phyloP scores from a whole-genome alignment of 306 rosid genomes.

The Prosopis cineraria region DNA sequence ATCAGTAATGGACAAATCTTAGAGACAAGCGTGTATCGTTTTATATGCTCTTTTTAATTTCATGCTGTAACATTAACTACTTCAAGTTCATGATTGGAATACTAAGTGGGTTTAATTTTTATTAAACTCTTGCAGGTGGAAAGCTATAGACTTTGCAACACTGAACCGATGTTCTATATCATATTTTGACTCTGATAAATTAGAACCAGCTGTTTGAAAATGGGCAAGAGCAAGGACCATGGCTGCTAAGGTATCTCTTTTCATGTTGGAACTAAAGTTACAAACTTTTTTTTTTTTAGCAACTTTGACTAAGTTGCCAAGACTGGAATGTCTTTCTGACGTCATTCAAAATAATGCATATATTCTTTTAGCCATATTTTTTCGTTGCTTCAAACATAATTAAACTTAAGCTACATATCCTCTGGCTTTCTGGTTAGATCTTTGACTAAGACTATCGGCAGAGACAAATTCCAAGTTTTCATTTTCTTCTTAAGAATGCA shows the following conservation, averaged over 20 bases:
- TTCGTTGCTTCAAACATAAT: not conserved
- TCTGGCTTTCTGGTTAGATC: not conserved
- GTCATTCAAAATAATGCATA: not conserved
- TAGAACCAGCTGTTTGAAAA: conserved; percentile 62
- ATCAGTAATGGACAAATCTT: too few species aligned
- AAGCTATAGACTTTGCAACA: conserved; percentile 60
- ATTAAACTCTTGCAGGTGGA: conserved; percentile 67
- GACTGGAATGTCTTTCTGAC: conserved; percentile 17
- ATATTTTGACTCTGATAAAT: conserved; percentile 51
- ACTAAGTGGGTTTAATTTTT: too few species aligned
- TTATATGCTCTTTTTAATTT: too few species aligned
- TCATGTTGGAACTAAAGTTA: not conserved
- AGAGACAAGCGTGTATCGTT: too few species aligned
- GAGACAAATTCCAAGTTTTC: conserved; percentile 34
- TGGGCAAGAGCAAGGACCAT: conserved; percentile 66
- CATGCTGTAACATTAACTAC: too few species aligned
- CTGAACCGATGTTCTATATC: conserved; percentile 53
- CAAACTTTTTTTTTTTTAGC: conserved; percentile 20
- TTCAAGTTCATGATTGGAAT: too few species aligned
- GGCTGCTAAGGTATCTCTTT: conserved; percentile 67
- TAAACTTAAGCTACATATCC: not conserved
- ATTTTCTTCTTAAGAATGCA: conserved; percentile 20
- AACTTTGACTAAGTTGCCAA: conserved; percentile 10
- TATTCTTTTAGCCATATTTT: conserved; percentile 19
- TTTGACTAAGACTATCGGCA: conserved; percentile 33